These are phyloP conservation scores for Solanum lignicaule DNA, from an alignment of 257 asterid species.

Conservation along the genomic window DNA sequence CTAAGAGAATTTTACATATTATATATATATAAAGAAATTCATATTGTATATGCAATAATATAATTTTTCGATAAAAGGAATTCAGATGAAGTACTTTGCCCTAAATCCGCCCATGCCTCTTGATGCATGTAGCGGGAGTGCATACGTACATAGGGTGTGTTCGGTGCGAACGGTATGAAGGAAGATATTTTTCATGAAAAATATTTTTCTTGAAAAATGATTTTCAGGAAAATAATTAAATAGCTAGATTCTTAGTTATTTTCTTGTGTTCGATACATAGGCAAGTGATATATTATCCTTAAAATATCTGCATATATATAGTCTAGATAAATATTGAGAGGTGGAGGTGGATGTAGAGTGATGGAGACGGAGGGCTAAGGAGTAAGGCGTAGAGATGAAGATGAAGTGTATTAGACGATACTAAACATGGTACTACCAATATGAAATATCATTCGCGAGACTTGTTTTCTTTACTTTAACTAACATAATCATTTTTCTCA, in stretches of 20 bases:
- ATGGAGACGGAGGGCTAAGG: too few relatives aligned
- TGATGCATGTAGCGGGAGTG: neutral
- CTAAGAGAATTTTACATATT: fast-evolving
- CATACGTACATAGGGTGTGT: neutral
- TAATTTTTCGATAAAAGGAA: fast-evolving
- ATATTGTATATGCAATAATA: neutral
- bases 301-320: neutral
- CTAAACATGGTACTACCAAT: neutral
- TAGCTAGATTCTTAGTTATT: too few relatives aligned
- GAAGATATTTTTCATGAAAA: too few relatives aligned
- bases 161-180: too few relatives aligned
- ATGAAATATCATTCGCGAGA: neutral
- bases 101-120: neutral
- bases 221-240: neutral
- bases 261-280: neutral
- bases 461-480: neutral
- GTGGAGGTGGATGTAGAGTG: neutral
- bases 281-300: neutral
- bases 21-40: neutral
- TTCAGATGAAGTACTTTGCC: neutral
- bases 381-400: neutral
- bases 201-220: neutral
- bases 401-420: neutral
- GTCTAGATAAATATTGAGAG: neutral
- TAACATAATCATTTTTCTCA: neutral